Evolutionary conservation across 179 eudicot genomes (phyloP).

Genomic region (Actinidia polygama): DNA sequence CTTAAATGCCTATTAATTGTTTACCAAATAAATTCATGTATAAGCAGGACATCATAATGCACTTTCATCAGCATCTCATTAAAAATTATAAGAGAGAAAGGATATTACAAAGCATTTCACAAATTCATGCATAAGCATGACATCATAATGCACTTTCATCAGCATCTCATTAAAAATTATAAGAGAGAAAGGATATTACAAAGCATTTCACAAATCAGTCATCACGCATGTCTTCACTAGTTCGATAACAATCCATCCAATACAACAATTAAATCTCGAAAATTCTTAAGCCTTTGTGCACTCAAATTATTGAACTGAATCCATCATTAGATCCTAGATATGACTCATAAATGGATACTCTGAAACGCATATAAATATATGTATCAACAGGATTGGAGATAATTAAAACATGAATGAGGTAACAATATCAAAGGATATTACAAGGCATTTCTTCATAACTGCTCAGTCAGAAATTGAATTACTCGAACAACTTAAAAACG

Average conservation of each 20-base stretch:
- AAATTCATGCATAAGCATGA: not conserved
- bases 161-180: not conserved
- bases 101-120: not conserved
- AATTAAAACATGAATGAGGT: too few species aligned
- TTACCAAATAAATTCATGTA: not conserved
- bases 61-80: not conserved
- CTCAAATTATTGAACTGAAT: too few species aligned
- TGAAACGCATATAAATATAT: too few species aligned
- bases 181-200: not conserved
- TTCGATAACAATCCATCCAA: not conserved
- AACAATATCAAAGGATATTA: not conserved
- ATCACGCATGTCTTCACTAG: not conserved
- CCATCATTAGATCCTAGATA: too few species aligned
- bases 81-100: not conserved
- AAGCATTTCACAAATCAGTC: not conserved
- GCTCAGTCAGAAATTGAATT: not conserved
- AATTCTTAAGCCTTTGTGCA: not conserved
- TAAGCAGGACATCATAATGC: not conserved
- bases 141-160: not conserved
- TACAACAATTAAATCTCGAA: not conserved
- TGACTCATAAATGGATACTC: not conserved
- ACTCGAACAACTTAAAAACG: not conserved
- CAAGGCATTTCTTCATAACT: too few species aligned
- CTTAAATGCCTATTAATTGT: not conserved
- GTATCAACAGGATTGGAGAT: too few species aligned